phyloP scores from a whole-genome alignment of 2,329 filamentous ascomycete species.

The Clonostachys chloroleuca region DNA sequence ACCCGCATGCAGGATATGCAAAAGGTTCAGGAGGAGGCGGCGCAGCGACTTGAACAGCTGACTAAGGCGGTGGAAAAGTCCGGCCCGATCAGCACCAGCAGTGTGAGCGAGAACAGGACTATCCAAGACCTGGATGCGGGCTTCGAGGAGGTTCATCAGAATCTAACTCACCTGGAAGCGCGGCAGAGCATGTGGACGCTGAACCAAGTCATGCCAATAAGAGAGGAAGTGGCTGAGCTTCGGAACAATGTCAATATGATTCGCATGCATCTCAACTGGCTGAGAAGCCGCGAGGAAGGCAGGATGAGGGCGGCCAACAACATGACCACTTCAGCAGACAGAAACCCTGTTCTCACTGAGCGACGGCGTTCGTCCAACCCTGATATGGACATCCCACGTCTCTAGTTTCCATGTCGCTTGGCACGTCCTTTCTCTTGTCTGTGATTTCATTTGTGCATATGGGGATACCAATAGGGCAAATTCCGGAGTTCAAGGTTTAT shows the following conservation, averaged over 20 bases:
- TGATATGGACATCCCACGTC: conserved; percentile 29
- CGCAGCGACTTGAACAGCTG: conserved; percentile 25
- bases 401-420: neutral
- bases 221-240: conserved; percentile 58
- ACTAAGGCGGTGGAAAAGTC: conserved; percentile 34
- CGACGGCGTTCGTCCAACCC: conserved; percentile 28
- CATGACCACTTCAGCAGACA: conserved; percentile 10
- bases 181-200: conserved; percentile 57
- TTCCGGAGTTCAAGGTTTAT: no score
- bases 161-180: conserved; percentile 53
- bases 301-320: conserved; percentile 29
- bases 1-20: conserved; percentile 27
- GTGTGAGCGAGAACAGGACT: conserved; percentile 42
- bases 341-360: conserved; percentile 19
- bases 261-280: conserved; percentile 55
- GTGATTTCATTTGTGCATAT: no score
- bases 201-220: conserved; percentile 57
- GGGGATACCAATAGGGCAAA: no score
- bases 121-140: conserved; percentile 37
- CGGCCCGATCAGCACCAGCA: conserved; percentile 20
- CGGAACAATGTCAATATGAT: conserved; percentile 53
- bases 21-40: conserved; percentile 23
- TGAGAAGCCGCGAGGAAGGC: conserved; percentile 43
- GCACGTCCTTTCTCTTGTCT: no score
- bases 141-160: conserved; percentile 52